These are phyloP conservation scores for Blastobotrys parvus DNA, from an alignment of 805 yeast species.

Conservation along the genomic window DNA sequence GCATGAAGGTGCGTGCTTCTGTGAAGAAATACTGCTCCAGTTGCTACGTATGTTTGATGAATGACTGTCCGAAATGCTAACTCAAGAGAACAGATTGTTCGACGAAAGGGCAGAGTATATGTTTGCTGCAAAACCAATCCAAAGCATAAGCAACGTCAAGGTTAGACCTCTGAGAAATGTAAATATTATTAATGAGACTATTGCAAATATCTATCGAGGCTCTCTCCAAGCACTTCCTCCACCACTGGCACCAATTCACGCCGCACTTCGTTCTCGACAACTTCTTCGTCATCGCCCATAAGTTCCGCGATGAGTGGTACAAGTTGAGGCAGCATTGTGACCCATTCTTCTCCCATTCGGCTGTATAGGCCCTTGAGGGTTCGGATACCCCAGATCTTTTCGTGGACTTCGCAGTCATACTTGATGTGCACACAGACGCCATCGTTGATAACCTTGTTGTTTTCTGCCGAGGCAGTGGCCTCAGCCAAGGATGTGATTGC, in stretches of 20 bases:
- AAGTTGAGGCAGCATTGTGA: constrained; percentile 80
- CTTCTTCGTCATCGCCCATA: constrained; percentile 91
- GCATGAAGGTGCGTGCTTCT: constrained; percentile 86
- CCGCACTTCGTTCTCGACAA: constrained; percentile 85
- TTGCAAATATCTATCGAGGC: constrained; percentile 51
- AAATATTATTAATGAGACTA: constrained; percentile 24
- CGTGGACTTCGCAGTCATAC: constrained; percentile 40
- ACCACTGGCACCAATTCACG: constrained; percentile 83
- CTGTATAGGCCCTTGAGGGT: constrained; percentile 75
- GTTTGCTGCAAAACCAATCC: constrained; percentile 90
- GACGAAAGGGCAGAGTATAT: constrained; percentile 90
- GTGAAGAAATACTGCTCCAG: constrained; percentile 90
- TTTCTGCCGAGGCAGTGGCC: constrained; percentile 47
- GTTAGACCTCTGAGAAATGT: constrained; percentile 43
- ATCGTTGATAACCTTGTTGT: constrained; percentile 65
- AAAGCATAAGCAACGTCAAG: constrained; percentile 89
- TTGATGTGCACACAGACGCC: constrained; percentile 59
- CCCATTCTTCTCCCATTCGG: constrained; percentile 93
- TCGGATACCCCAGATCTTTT: constrained; percentile 73
- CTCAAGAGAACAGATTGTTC: constrained; percentile 49
- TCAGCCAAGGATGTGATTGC: constrained; percentile 70
- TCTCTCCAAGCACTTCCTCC: constrained; percentile 90
- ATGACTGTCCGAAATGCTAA: constrained; percentile 4
- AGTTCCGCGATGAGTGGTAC: constrained; percentile 94
- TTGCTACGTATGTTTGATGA: constrained; percentile 54